Evolutionary conservation across 1,284 basidiomycete genomes (phyloP).

Genomic region (Fomes fomentarius): DNA sequence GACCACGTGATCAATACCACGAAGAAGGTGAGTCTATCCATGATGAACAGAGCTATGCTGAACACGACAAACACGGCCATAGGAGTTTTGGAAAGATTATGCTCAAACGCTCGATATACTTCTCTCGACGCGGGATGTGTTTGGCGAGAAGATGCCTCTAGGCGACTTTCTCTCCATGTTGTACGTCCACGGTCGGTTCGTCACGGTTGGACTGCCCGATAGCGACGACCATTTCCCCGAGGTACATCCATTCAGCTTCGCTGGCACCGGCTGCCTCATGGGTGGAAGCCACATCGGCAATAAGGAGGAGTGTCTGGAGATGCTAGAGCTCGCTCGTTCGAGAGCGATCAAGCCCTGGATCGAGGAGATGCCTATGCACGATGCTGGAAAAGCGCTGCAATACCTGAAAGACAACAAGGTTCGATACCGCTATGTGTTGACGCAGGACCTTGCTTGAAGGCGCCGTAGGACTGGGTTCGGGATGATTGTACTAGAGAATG

Average conservation of each 20-base stretch:
- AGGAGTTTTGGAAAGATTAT: conserved; percentile 48
- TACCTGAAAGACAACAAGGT: conserved; percentile 55
- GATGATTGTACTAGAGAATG: too few species aligned
- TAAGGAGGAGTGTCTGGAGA: conserved; percentile 62
- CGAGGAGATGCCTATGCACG: conserved; percentile 61
- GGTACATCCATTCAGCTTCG: conserved; percentile 39
- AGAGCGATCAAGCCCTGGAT: conserved; percentile 55
- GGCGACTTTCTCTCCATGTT: conserved; percentile 48
- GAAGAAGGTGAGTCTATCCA: conserved; percentile 10
- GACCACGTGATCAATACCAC: conserved; percentile 51
- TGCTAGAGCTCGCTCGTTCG: conserved; percentile 61
- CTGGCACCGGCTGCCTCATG: conserved; percentile 40
- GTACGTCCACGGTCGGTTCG: conserved; percentile 54
- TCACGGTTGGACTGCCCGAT: conserved; percentile 59
- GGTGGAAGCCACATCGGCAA: conserved; percentile 60
- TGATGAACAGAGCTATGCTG: too few species aligned
- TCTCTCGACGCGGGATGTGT: conserved; percentile 49
- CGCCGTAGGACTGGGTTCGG: background rate
- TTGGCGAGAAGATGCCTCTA: conserved; percentile 28
- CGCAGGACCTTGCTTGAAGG: conserved; percentile 36
- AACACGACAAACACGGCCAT: background rate
- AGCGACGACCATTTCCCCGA: conserved; percentile 41
- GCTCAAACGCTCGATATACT: conserved; percentile 61
- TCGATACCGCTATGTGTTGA: conserved; percentile 54
- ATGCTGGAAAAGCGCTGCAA: conserved; percentile 56